Conservation (phyloP, 208 protist species). For the Borovskyia barvae region DNA sequence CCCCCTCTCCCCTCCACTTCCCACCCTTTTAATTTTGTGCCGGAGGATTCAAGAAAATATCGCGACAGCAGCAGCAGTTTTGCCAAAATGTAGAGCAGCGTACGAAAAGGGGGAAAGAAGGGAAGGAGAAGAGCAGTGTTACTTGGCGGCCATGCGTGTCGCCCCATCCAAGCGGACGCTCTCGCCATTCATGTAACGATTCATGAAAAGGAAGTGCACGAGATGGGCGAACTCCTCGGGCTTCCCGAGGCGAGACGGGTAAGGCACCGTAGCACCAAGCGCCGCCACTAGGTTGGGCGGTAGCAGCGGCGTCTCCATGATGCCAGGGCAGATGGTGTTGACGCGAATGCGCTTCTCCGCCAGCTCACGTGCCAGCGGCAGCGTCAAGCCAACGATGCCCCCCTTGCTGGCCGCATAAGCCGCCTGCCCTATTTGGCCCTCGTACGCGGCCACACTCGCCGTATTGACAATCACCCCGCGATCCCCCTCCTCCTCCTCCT, state of each 20-base stretch:
- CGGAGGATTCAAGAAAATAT: too few relatives aligned
- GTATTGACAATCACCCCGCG: conserved; percentile 84
- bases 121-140: not conserved
- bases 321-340: conserved; percentile 74
- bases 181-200: conserved; percentile 80
- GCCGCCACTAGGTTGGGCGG: conserved; percentile 20
- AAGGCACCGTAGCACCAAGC: conserved; percentile 52
- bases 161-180: conserved; percentile 46
- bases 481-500: conserved; percentile 32
- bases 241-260: conserved; percentile 57
- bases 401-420: conserved; percentile 83
- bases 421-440: conserved; percentile 88
- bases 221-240: conserved; percentile 69
- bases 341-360: conserved; percentile 59
- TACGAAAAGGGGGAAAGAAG: too few relatives aligned
- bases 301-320: conserved; percentile 79
- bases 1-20: too few relatives aligned
- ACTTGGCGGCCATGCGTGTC: conserved; percentile 40
- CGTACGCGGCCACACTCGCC: conserved; percentile 71
- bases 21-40: too few relatives aligned
- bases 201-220: conserved; percentile 62
- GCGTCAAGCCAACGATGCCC: conserved; percentile 67
- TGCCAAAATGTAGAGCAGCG: too few relatives aligned
- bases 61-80: too few relatives aligned
- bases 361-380: conserved; percentile 71